Evolutionary conservation across 176 grass and related monocot species (phyloP).

Genomic region (Triticum timopheevii): DNA sequence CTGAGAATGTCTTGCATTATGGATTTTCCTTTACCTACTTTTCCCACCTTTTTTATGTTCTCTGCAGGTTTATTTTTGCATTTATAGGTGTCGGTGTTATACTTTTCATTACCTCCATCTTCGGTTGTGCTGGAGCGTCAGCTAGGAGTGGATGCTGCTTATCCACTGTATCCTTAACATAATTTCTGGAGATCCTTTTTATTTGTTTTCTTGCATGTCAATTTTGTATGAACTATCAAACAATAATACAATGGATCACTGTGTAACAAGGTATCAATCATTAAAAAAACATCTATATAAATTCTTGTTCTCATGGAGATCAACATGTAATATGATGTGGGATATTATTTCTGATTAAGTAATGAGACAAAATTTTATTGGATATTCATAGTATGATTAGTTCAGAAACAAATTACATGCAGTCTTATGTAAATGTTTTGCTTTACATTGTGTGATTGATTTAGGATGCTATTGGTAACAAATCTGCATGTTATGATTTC

Average conservation of each 20-base stretch:
- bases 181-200: neutral
- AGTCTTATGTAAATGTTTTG: constrained; percentile 1
- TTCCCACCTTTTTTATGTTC: constrained; percentile 8
- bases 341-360: neutral
- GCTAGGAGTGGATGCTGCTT: constrained; percentile 75
- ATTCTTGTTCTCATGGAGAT: neutral
- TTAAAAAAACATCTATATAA: neutral
- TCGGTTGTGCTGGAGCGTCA: constrained; percentile 66
- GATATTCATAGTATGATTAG: neutral
- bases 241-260: constrained; percentile 6
- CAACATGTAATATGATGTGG: neutral
- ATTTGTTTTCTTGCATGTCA: neutral
- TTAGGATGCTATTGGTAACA: constrained; percentile 4
- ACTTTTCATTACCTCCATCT: constrained; percentile 70
- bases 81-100: constrained; percentile 72
- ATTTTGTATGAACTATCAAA: constrained; percentile 7
- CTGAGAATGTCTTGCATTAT: neutral
- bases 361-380: neutral
- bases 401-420: neutral
- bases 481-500: constrained; percentile 48
- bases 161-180: constrained; percentile 68
- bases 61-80: constrained; percentile 71
- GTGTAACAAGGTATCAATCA: neutral
- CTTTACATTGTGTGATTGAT: neutral
- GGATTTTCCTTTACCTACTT: neutral